phyloP scores from a whole-genome alignment of 345 rosid genomes.

The Eucalyptus regnans region DNA sequence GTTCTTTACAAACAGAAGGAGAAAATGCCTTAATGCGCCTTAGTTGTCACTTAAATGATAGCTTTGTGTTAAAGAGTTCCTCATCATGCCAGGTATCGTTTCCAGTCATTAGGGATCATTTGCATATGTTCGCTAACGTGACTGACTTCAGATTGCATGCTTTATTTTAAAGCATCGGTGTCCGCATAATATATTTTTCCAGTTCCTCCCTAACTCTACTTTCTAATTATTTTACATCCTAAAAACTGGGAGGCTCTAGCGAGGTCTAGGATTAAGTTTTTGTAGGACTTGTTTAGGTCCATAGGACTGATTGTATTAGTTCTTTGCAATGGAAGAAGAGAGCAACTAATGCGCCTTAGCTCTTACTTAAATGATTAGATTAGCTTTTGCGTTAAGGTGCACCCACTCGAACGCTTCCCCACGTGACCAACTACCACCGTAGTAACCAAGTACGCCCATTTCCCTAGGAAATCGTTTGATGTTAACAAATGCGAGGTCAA shows the following conservation, averaged over 20 bases:
- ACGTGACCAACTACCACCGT: not conserved
- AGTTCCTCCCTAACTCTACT: not conserved
- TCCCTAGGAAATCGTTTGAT: not conserved
- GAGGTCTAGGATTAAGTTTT: too few relatives aligned
- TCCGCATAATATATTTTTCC: too few relatives aligned
- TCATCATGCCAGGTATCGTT: not conserved
- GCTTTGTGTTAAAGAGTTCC: not conserved
- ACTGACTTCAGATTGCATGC: rapidly evolving
- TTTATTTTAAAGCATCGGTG: rapidly evolving
- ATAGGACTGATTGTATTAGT: not conserved
- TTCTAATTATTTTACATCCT: not conserved
- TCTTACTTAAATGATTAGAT: too few relatives aligned
- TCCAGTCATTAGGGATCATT: rapidly evolving
- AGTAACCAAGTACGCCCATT: not conserved
- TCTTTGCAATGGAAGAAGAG: not conserved
- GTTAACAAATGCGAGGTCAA: not conserved
- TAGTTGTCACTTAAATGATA: not conserved
- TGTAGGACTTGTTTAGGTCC: not conserved
- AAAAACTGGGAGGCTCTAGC: too few relatives aligned
- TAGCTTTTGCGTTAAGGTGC: not conserved
- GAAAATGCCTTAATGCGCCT: not conserved
- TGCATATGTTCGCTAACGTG: not conserved
- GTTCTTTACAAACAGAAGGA: not conserved
- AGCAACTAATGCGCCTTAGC: not conserved
- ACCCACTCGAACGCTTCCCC: not conserved